Conservation (phyloP, 2,329 filamentous ascomycete genomes). For the Fusarium beomiforme region DNA sequence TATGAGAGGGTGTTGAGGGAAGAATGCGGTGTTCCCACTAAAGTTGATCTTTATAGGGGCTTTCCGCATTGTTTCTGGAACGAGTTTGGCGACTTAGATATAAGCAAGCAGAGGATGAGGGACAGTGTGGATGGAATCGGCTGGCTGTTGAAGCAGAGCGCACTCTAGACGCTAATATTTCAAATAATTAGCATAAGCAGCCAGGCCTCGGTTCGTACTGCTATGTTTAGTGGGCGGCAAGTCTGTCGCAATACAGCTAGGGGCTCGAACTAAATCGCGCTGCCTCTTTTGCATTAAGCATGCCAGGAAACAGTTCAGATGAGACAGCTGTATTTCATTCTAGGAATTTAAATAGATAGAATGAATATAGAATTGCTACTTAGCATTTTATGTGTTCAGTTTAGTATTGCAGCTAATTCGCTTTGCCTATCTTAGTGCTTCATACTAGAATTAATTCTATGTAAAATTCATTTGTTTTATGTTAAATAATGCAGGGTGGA, state of each 20-base stretch:
- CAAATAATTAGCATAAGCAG: background rate
- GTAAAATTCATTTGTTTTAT: no score
- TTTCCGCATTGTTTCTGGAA: background rate
- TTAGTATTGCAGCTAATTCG: no score
- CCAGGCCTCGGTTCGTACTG: background rate
- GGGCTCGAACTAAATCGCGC: no score
- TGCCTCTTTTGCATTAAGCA: no score
- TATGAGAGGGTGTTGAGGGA: background rate
- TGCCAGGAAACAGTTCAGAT: no score
- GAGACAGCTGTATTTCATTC: no score
- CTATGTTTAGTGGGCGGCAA: background rate
- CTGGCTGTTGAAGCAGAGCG: background rate
- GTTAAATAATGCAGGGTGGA: no score
- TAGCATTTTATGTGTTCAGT: no score
- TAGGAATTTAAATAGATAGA: no score
- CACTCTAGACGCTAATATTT: background rate
- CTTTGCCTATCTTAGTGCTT: no score
- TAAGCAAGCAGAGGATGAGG: background rate
- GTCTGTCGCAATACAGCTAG: background rate
- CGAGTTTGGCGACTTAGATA: background rate
- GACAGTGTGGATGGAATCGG: background rate
- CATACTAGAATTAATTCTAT: no score
- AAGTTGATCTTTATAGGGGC: background rate
- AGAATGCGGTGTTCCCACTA: background rate
- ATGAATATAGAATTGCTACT: no score